Evolutionary conservation across 2,329 filamentous ascomycete genomes (phyloP).

Genomic region (Colletotrichum incanum): DNA sequence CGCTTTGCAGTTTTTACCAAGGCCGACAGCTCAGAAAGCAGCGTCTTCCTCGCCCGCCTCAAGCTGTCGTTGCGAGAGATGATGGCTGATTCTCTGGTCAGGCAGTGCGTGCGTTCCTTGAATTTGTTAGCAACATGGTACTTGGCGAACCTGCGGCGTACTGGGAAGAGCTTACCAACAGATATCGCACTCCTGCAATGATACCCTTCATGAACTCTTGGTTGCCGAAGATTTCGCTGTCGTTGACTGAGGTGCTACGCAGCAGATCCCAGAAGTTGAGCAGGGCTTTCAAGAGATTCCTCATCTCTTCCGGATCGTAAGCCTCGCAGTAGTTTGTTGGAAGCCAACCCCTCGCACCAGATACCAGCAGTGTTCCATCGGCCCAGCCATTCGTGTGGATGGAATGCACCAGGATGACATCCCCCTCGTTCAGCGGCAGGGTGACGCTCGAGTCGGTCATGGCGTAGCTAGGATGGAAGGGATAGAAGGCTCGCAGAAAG

Average conservation of each 20-base stretch:
- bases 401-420: slow-evolving; percentile 94
- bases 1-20: slow-evolving; percentile 91
- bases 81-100: slow-evolving; percentile 84
- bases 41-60: slow-evolving; percentile 85
- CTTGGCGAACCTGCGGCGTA: too few species aligned
- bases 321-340: slow-evolving; percentile 98
- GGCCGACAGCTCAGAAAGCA: slow-evolving; percentile 90
- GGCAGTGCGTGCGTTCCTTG: slow-evolving; percentile 89
- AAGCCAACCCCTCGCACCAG: slow-evolving; percentile 92
- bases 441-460: slow-evolving; percentile 90
- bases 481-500: slow-evolving; percentile 94
- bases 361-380: slow-evolving; percentile 90
- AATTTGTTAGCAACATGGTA: slow-evolving; percentile 12
- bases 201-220: slow-evolving; percentile 96
- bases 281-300: slow-evolving; percentile 86
- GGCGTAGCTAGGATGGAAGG: slow-evolving; percentile 85
- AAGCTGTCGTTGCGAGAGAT: slow-evolving; percentile 84
- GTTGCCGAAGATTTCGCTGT: slow-evolving; percentile 85
- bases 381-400: slow-evolving; percentile 99
- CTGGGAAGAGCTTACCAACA: slow-evolving; percentile 76
- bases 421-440: slow-evolving; percentile 88
- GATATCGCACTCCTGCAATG: slow-evolving; percentile 91
- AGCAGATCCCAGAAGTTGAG: slow-evolving; percentile 95
- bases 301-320: slow-evolving; percentile 91
- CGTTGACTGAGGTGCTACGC: slow-evolving; percentile 81